Percentiles rank a stretch among this genome's conserved stretches.
phyloP scores from a whole-genome alignment of 768 basidiomycete species.

The Suillus subluteus region DNA sequence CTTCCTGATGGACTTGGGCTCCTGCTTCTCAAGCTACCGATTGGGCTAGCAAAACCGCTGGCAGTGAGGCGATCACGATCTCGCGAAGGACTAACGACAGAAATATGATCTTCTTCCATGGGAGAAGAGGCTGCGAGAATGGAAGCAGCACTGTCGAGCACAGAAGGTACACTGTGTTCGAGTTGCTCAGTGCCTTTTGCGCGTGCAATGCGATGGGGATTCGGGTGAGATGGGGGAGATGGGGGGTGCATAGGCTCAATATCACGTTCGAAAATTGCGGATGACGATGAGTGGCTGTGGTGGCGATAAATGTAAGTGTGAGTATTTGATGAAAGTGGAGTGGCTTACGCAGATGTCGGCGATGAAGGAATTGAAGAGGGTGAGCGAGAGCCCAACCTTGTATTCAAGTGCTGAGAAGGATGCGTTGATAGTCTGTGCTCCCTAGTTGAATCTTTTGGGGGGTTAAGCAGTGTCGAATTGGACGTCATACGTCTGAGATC shows the following conservation, averaged over 20 bases:
- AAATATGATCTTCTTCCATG: conserved; percentile 58
- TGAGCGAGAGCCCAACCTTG: conserved; percentile 62
- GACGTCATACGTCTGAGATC: conserved; percentile 65
- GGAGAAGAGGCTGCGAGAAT: conserved; percentile 54
- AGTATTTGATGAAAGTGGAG: conserved; percentile 15
- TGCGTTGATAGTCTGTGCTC: conserved; percentile 45
- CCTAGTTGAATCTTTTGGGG: conserved; percentile 33
- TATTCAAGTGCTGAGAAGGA: conserved; percentile 52
- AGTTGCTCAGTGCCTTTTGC: conserved; percentile 74
- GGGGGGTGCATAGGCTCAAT: conserved; percentile 62
- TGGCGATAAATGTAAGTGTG: conserved; percentile 9
- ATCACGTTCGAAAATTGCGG: conserved; percentile 91
- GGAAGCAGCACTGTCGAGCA: conserved; percentile 81
- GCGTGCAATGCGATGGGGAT: conserved; percentile 77
- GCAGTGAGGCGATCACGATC: conserved; percentile 30
- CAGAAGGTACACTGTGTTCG: conserved; percentile 82
- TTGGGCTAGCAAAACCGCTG: conserved; percentile 69
- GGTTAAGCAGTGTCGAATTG: conserved; percentile 43
- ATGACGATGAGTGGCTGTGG: conserved; percentile 69
- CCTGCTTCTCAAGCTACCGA: conserved; percentile 62
- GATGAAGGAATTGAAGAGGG: conserved; percentile 80
- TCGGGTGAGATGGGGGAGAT: conserved; percentile 44
- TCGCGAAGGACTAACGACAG: conserved; percentile 60
- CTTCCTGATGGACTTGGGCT: conserved; percentile 64
- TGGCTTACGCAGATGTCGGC: conserved; percentile 70